Evolutionary conservation across 139 green algal genomes (phyloP).

Genomic region (Parachlorella kessleri): DNA sequence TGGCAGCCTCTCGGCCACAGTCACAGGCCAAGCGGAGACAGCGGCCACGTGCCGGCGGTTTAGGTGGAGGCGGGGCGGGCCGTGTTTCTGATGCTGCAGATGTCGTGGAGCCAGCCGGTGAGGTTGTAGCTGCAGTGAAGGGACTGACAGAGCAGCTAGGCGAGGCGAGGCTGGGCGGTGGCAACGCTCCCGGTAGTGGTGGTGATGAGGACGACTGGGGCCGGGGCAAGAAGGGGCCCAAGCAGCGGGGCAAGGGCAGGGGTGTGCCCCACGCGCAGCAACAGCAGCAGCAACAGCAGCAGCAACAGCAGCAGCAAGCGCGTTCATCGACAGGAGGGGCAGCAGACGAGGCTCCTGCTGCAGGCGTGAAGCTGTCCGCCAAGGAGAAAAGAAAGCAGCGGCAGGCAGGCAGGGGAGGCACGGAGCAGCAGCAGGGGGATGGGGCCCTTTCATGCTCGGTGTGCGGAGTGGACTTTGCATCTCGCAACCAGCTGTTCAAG

Average conservation of each 20-base stretch:
- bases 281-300: background rate
- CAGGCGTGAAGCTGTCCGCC: conserved; percentile 15
- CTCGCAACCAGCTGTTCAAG: conserved; percentile 75
- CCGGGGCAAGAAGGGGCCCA: conserved; percentile 1
- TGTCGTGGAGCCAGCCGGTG: background rate
- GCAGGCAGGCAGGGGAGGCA: conserved; percentile 14
- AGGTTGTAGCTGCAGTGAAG: background rate
- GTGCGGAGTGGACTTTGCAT: conserved; percentile 58
- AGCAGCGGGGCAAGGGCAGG: conserved; percentile 8
- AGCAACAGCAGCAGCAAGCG: background rate
- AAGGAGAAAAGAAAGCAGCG: conserved; percentile 42
- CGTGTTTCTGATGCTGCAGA: no score
- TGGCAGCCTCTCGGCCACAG: conserved; percentile 1
- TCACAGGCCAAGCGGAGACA: background rate
- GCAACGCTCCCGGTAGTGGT: background rate
- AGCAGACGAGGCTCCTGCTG: background rate
- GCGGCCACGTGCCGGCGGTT: no score
- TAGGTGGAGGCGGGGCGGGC: no score
- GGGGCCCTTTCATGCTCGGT: conserved; percentile 48
- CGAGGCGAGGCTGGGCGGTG: background rate
- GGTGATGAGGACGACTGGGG: conserved; percentile 14
- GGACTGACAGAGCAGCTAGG: background rate
- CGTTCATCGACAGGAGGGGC: background rate
- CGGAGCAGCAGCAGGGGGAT: background rate
- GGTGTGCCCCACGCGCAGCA: conserved; percentile 16